These are phyloP conservation scores for Cucurbita pepo DNA, from an alignment of 306 rosid species.

Conservation along the genomic window DNA sequence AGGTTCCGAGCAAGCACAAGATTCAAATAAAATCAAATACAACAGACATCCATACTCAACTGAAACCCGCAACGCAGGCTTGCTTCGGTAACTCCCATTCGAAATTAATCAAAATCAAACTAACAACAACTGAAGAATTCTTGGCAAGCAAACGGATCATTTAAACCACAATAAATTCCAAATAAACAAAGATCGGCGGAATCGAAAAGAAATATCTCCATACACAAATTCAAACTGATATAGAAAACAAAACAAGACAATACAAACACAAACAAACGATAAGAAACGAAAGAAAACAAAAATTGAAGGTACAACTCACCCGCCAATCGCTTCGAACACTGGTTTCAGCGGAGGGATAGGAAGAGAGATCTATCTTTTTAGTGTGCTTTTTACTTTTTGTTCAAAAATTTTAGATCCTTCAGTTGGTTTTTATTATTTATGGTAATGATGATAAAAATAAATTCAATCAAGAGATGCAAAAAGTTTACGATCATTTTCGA, in stretches of 20 bases:
- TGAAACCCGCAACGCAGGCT: background rate
- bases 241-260: background rate
- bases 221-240: background rate
- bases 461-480: background rate
- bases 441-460: background rate
- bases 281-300: background rate
- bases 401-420: background rate
- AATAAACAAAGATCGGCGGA: background rate
- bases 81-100: background rate
- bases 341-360: constrained; percentile 1
- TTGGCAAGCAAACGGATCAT: constrained; percentile 7
- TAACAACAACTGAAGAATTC: background rate
- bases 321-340: constrained; percentile 3
- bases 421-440: background rate
- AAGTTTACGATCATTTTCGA: background rate
- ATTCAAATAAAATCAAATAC: background rate
- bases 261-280: background rate
- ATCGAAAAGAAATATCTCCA: background rate
- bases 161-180: background rate
- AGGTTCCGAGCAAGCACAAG: background rate
- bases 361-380: background rate
- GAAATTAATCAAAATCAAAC: background rate
- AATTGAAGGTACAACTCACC: background rate
- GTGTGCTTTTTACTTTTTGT: background rate
- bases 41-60: background rate